Conservation (phyloP, 805 yeast genomes). For the Zygoascus flipseniorum region DNA sequence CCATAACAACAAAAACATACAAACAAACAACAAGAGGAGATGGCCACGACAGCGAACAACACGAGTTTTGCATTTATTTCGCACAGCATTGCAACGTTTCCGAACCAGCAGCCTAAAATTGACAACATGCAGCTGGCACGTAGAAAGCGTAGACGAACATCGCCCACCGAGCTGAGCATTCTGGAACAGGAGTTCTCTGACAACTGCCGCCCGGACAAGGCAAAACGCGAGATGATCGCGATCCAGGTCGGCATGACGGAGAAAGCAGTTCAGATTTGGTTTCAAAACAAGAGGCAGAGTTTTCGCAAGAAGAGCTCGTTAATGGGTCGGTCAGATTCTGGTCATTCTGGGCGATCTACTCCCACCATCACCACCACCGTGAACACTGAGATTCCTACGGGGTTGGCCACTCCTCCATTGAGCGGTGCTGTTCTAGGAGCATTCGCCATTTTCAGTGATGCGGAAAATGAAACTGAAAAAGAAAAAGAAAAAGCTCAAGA, state of each 20-base stretch:
- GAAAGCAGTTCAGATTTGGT: constrained; percentile 97
- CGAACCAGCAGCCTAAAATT: constrained; percentile 67
- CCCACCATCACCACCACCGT: constrained; percentile 1
- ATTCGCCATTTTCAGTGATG: constrained; percentile 7
- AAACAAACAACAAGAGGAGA: neutral
- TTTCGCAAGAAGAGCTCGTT: constrained; percentile 5
- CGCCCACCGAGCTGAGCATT: constrained; percentile 75
- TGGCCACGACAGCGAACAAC: neutral
- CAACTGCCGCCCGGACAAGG: constrained; percentile 76
- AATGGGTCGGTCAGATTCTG: neutral
- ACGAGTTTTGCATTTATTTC: constrained; percentile 64
- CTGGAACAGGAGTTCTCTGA: constrained; percentile 69
- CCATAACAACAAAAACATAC: neutral
- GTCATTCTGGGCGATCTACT: neutral
- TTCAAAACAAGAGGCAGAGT: constrained; percentile 70
- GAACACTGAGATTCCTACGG: neutral
- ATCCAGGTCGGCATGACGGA: constrained; percentile 84
- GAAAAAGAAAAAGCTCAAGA: no score
- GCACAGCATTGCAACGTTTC: constrained; percentile 82
- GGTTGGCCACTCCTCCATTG: neutral
- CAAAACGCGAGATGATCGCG: constrained; percentile 71
- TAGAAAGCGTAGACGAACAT: constrained; percentile 90
- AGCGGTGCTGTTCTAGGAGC: neutral
- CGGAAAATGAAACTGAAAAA: constrained; percentile 1
- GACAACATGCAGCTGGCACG: constrained; percentile 92